phyloP scores from a whole-genome alignment of 331 rosid species.

The Spiraea crenata region DNA sequence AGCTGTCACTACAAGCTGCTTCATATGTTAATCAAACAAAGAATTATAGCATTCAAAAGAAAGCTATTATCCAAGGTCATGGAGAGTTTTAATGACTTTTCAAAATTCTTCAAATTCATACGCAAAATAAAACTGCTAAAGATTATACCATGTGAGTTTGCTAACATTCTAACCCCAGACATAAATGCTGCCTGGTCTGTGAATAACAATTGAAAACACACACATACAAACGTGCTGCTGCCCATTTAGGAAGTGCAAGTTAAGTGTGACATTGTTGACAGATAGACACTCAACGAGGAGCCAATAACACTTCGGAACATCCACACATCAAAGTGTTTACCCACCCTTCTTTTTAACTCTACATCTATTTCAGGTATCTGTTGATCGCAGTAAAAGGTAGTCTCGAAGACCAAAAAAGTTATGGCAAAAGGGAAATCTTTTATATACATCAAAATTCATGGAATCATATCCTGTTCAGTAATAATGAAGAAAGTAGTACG shows the following conservation, averaged over 20 bases:
- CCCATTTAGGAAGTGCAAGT: not conserved
- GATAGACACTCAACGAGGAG: not conserved
- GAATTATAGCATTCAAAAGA: not conserved
- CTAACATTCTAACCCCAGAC: too few species aligned
- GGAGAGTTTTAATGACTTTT: too few species aligned
- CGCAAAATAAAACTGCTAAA: too few species aligned
- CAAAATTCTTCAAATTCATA: too few species aligned
- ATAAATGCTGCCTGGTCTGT: too few species aligned
- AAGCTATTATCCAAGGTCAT: too few species aligned
- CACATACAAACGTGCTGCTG: too few species aligned
- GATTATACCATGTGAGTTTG: too few species aligned
- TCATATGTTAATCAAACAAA: not conserved
- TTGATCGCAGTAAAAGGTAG: not conserved
- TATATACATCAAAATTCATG: not conserved
- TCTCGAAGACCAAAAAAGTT: constrained; percentile 3
- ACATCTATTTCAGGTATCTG: not conserved
- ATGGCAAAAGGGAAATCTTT: not conserved
- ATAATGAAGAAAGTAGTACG: not conserved
- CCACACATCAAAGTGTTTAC: not conserved
- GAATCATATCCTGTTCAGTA: not conserved
- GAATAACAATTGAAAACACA: too few species aligned
- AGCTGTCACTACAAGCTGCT: not conserved
- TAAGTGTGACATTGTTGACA: not conserved
- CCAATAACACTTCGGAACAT: not conserved
- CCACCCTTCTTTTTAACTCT: not conserved